phyloP scores from a whole-genome alignment of 192 early-diverging fungal species.

The Coemansia aciculifera region DNA sequence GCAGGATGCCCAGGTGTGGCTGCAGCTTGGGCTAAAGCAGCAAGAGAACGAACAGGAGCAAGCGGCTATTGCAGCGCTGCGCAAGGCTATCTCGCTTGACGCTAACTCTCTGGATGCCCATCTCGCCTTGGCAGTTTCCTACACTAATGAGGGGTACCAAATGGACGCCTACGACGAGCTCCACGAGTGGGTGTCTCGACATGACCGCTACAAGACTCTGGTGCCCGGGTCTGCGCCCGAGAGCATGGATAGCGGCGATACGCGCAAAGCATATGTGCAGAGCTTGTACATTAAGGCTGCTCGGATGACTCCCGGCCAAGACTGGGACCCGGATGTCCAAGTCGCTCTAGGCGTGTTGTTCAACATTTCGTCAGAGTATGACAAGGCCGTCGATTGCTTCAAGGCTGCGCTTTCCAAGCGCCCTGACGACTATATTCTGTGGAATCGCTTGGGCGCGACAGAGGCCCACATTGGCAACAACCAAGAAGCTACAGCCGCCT shows the following conservation, averaged over 20 bases:
- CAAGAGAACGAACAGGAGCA: constrained; percentile 97
- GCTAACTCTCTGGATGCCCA: constrained; percentile 76
- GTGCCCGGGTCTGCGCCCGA: constrained; percentile 44
- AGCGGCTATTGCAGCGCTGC: constrained; percentile 86
- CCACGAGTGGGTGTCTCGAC: constrained; percentile 81
- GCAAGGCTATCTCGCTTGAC: constrained; percentile 73
- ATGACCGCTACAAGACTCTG: constrained; percentile 64
- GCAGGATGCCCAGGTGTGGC: constrained; percentile 79
- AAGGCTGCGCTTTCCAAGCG: constrained; percentile 79
- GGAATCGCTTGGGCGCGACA: constrained; percentile 97
- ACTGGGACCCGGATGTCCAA: constrained; percentile 87
- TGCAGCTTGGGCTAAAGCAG: constrained; percentile 82
- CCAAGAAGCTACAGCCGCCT: constrained; percentile 83
- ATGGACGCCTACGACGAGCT: constrained; percentile 88
- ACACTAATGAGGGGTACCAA: constrained; percentile 87
- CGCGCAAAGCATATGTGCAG: constrained; percentile 71
- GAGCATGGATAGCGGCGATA: constrained; percentile 37
- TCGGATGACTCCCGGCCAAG: constrained; percentile 55
- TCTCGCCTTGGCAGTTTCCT: constrained; percentile 86
- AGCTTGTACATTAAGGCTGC: constrained; percentile 80
- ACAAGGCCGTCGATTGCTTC: constrained; percentile 98
- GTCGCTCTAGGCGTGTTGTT: constrained; percentile 93
- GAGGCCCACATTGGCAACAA: constrained; percentile 85
- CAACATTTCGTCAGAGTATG: constrained; percentile 89
- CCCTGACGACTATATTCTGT: constrained; percentile 91